These are phyloP conservation scores for Bacterosira constricta DNA, from an alignment of 108 stramenopile species.

Conservation along the genomic window DNA sequence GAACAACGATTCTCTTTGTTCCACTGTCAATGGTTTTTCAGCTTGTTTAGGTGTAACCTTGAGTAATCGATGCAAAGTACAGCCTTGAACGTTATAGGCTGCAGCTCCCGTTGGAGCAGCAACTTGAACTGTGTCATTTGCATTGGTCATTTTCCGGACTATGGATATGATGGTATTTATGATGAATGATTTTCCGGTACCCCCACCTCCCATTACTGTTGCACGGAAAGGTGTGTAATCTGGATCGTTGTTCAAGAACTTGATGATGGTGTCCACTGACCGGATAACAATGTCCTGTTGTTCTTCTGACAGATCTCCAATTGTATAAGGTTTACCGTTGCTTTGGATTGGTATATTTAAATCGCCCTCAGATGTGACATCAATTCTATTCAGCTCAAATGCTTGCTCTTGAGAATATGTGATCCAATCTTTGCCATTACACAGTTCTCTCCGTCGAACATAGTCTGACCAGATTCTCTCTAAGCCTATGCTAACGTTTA, in stretches of 20 bases:
- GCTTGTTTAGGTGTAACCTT: too few species aligned
- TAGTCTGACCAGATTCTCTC: not conserved
- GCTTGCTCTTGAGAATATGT: not conserved
- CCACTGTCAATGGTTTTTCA: too few species aligned
- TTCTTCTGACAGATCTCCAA: not conserved
- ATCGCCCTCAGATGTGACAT: not conserved
- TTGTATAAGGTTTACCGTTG: not conserved
- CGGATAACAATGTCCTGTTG: not conserved
- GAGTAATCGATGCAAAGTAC: not conserved
- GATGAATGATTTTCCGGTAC: constrained; percentile 13
- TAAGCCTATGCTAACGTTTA: not conserved
- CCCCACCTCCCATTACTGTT: constrained; percentile 2
- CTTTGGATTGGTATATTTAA: not conserved
- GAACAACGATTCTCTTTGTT: too few species aligned
- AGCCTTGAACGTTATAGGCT: not conserved
- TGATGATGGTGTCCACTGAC: not conserved
- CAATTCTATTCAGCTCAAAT: not conserved
- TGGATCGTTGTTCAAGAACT: not conserved
- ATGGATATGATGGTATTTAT: constrained; percentile 4
- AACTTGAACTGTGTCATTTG: not conserved
- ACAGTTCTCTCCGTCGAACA: not conserved
- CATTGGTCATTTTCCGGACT: not conserved
- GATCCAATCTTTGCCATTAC: not conserved
- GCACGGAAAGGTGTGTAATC: constrained; percentile 14
- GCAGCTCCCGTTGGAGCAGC: constrained; percentile 5